phyloP scores from a whole-genome alignment of 495 filamentous ascomycete species.

The Bombardia bombarda region DNA sequence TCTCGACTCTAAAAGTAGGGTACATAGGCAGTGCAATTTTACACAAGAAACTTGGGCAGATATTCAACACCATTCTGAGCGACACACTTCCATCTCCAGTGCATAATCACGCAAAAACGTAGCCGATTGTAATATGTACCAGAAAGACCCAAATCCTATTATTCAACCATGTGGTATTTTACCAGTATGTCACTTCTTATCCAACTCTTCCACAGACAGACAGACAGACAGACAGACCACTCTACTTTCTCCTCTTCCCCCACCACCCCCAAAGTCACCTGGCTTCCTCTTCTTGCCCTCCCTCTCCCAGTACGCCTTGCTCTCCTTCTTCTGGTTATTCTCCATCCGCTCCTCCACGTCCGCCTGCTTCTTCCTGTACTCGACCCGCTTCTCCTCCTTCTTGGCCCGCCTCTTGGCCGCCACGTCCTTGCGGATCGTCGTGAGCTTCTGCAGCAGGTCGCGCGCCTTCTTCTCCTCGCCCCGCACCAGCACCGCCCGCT shows the following conservation, averaged over 20 bases:
- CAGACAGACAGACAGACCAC: neutral
- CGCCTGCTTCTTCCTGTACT: constrained; percentile 71
- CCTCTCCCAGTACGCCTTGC: constrained; percentile 82
- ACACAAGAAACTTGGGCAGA: too few relatives aligned
- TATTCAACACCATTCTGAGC: too few relatives aligned
- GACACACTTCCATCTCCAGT: too few relatives aligned
- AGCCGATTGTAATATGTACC: too few relatives aligned
- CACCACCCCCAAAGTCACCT: constrained; percentile 51
- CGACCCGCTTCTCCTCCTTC: constrained; percentile 75
- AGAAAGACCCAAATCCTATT: too few relatives aligned
- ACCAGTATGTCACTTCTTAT: too few relatives aligned
- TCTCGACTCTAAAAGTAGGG: too few relatives aligned
- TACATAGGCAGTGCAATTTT: too few relatives aligned
- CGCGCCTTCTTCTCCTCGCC: constrained; percentile 81
- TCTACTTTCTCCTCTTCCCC: constrained; percentile 40
- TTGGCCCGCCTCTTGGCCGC: constrained; percentile 67
- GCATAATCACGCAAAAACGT: too few relatives aligned
- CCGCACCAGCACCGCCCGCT: constrained; percentile 75
- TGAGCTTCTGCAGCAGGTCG: constrained; percentile 88
- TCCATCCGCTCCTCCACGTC: constrained; percentile 74
- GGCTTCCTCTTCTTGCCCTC: constrained; percentile 92
- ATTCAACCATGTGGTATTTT: too few relatives aligned
- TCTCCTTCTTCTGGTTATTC: constrained; percentile 80
- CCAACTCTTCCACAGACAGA: too few relatives aligned
- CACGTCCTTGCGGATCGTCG: constrained; percentile 85